Conservation (phyloP, 129 eudicot species). For the Deinandra increscens region DNA sequence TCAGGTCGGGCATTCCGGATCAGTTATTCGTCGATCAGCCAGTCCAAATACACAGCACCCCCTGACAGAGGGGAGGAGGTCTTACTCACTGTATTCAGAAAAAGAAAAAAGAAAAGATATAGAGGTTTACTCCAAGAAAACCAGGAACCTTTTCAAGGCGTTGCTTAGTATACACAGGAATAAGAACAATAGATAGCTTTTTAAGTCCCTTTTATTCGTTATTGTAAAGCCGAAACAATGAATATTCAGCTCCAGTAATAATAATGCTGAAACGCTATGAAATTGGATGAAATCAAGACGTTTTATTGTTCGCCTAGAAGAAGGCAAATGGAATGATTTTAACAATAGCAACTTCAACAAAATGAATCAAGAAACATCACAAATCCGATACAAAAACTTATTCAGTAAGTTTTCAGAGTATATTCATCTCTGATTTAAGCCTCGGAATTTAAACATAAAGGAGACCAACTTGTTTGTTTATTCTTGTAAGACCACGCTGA, state of each 20-base stretch:
- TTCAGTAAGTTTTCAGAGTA: conserved; percentile 27
- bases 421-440: conserved; percentile 26
- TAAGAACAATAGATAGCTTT: conserved; percentile 34
- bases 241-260: neutral
- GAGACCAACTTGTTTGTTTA: conserved; percentile 2
- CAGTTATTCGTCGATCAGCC: conserved; percentile 19
- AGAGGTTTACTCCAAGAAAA: conserved; percentile 57
- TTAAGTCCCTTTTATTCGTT: neutral
- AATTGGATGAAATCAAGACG: neutral
- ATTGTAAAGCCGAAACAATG: neutral
- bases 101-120: conserved; percentile 48
- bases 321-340: neutral
- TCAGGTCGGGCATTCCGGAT: conserved; percentile 14
- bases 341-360: conserved; percentile 21
- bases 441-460: conserved; percentile 9
- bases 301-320: neutral
- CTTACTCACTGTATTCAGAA: conserved; percentile 41
- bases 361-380: conserved; percentile 21
- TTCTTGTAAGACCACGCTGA: conserved; percentile 42
- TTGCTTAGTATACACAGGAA: conserved; percentile 56
- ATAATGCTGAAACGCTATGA: neutral
- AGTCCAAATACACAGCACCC: conserved; percentile 36
- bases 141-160: conserved; percentile 57
- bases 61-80: conserved; percentile 42
- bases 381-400: conserved; percentile 33